Base-by-base conservation (phyloP, 805 yeast genomes). In the Yarrowia divulgata region DNA sequence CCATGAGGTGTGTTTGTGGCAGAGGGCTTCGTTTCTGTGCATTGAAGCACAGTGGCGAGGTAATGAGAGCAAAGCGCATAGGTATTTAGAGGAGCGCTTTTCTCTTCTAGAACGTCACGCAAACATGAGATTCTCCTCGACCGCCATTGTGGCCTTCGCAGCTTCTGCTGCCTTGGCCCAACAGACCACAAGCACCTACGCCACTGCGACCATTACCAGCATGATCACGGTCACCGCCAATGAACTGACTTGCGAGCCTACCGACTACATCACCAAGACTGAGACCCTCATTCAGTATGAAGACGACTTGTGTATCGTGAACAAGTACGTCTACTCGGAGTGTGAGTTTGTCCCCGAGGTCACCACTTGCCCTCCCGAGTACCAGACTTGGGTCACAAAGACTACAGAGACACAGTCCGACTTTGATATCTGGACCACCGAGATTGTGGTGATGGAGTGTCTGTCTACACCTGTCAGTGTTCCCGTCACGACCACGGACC, bases 291-390 rank as follows among this genome's bases (percentile, higher is more conserved):
- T 55, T 40, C 14, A 55, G 37, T 55, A 55, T 23, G 23, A 23
- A 10, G 48, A 40, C 12, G 46, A 23, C 14, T 7, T 3, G 6
- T 55, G 62, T 10, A 55, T 40, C 13, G 45, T 55, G 37, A 55
- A 55, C 37, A 6, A 55, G 48, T 55, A 16, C 37, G 48, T 55
- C 13, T 23, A 39, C 45, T 39, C 48, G 4, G 1, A 14, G 10
- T 55, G 62, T 9, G 23, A 55, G 16, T 14, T 8, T 14, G 9
- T 16, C 37, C 1, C 18, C 48, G n/a, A n/a, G n/a, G n/a, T n/a
- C 14, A 29, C 62, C 46, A 39, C 48, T 7, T 57, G 64, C 32
- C 49, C 64, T n/a, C 64, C 64, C 10, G 64, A 57, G 64, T 42
- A 16, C 64, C 64, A 57, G 49, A 40, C 23, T 2, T 29, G n/a